Evolutionary conservation across 495 filamentous ascomycete species (phyloP).

Genomic region (Ascobolus immersus): DNA sequence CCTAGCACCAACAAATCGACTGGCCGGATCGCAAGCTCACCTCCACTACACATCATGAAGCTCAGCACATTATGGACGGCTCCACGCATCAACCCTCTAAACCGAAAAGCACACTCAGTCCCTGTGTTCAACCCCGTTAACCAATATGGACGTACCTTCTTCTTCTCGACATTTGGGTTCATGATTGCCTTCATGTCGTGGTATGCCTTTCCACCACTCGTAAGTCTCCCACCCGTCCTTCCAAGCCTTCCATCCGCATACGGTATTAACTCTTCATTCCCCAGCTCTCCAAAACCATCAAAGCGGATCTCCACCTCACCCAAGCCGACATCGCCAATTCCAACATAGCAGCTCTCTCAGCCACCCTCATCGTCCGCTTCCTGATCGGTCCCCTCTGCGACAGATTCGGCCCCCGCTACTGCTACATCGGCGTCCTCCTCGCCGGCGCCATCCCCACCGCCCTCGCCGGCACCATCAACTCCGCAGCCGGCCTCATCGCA

Average conservation of each 20-base stretch:
- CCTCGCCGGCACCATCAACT: conserved; percentile 50
- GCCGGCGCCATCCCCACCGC: conserved; percentile 59
- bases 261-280: not conserved
- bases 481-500: conserved; percentile 42
- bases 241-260: not conserved
- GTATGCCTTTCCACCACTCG: conserved; percentile 64
- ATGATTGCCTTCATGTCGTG: conserved; percentile 90
- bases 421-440: conserved; percentile 53
- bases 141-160: conserved; percentile 68
- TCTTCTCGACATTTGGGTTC: conserved; percentile 88
- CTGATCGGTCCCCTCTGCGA: conserved; percentile 66
- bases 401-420: conserved; percentile 52
- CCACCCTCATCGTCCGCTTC: conserved; percentile 65
- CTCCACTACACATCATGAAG: no score
- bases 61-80: conserved; percentile 36
- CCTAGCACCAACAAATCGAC: no score
- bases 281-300: conserved; percentile 50
- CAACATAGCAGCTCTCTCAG: conserved; percentile 64
- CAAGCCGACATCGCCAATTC: conserved; percentile 60
- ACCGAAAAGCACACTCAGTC: conserved; percentile 53
- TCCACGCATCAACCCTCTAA: conserved; percentile 47
- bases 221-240: conserved; percentile 19
- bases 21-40: no score
- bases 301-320: conserved; percentile 46
- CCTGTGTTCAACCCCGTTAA: conserved; percentile 60